A percentile compares a stretch with the other conserved stretches of the same genome.
These are phyloP conservation scores for Phytomonas serpens DNA, from an alignment of 208 protist genomes.

Conservation along the genomic window DNA sequence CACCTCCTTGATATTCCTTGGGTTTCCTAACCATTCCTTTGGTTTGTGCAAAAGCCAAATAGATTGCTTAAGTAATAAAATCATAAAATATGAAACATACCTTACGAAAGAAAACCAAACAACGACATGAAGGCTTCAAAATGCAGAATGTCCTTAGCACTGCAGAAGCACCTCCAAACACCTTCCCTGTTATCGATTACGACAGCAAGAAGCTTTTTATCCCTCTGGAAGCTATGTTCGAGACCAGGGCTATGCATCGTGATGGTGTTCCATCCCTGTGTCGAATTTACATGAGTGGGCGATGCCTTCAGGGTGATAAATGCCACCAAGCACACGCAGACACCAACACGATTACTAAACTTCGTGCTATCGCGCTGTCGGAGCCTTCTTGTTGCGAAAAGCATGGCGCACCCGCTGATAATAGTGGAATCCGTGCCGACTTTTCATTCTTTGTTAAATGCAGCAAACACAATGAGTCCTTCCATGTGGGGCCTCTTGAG, in stretches of 20 bases:
- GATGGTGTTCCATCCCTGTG: slow-evolving; percentile 74
- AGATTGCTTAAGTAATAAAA: slow-evolving; percentile 1
- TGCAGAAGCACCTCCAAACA: slow-evolving; percentile 34
- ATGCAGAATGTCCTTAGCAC: slow-evolving; percentile 42
- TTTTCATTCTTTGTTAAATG: neutral
- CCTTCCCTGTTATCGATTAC: slow-evolving; percentile 76
- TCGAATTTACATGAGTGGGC: slow-evolving; percentile 59
- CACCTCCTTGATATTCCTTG: neutral
- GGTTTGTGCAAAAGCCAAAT: neutral
- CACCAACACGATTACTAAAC: slow-evolving; percentile 21
- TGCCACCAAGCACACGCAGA: slow-evolving; percentile 79
- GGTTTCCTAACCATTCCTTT: neutral
- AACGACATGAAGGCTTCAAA: neutral
- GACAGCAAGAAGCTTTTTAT: slow-evolving; percentile 68
- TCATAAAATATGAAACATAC: neutral
- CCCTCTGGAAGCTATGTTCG: slow-evolving; percentile 42
- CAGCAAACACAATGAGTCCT: neutral
- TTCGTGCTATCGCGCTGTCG: slow-evolving; percentile 49
- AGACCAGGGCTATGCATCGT: slow-evolving; percentile 73
- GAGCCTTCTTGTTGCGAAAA: slow-evolving; percentile 64
- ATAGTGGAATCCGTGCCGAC: slow-evolving; percentile 12
- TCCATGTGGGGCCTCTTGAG: neutral
- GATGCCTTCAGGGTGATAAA: slow-evolving; percentile 66
- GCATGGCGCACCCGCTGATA: slow-evolving; percentile 41
- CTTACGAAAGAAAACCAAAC: neutral